A percentile compares a stretch with the other conserved stretches of the same genome.
Conservation (phyloP, 2,329 filamentous ascomycete genomes). For the Apiospora rasikravindrae region DNA sequence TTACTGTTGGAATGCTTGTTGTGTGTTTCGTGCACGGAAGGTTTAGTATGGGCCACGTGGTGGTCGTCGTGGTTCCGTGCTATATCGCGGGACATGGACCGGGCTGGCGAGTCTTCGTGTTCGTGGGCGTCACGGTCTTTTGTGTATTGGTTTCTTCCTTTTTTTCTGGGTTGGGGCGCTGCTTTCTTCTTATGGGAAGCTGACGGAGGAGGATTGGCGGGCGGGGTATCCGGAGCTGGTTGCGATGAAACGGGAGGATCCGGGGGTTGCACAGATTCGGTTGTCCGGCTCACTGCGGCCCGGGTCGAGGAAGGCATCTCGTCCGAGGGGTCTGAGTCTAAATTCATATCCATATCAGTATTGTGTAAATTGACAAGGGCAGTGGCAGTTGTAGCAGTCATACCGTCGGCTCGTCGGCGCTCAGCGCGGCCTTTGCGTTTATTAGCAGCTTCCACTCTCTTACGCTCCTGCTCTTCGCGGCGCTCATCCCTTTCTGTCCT, state of each 20-base stretch:
- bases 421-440: constrained; percentile 85
- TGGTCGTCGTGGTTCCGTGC: constrained; percentile 52
- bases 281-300: constrained; percentile 40
- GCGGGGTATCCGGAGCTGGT: constrained; percentile 54
- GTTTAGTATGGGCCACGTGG: constrained; percentile 39
- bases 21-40: constrained; percentile 39
- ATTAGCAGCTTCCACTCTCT: constrained; percentile 74
- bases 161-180: constrained; percentile 68
- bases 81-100: constrained; percentile 59
- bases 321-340: constrained; percentile 76
- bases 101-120: constrained; percentile 59
- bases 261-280: constrained; percentile 40
- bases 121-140: constrained; percentile 70
- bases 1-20: constrained; percentile 59
- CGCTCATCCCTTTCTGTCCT: constrained; percentile 74
- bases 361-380: constrained; percentile 35
- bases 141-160: constrained; percentile 83
- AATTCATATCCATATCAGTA: constrained; percentile 43
- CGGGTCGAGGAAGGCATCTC: constrained; percentile 62
- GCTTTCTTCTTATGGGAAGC: constrained; percentile 61
- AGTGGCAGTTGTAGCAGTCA: constrained; percentile 32
- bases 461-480: constrained; percentile 76
- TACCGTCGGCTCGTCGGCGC: constrained; percentile 81
- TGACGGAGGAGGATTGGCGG: constrained; percentile 45
- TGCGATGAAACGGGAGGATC: constrained; percentile 53